phyloP scores from a whole-genome alignment of 257 asterid genomes.

The Mitragyna speciosa region DNA sequence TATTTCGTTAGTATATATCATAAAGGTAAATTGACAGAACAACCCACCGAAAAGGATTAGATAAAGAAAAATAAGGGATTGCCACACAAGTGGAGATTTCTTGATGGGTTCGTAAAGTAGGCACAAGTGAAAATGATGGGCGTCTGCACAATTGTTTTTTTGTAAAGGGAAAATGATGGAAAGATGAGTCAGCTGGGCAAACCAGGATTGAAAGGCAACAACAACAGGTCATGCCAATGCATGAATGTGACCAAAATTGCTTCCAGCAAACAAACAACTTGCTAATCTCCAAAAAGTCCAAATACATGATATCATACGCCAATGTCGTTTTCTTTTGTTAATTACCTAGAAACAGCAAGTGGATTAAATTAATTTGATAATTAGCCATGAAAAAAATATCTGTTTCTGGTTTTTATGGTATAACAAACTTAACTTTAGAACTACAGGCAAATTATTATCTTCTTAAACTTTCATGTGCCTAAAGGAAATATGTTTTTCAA shows the following conservation, averaged over 20 bases:
- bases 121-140: neutral
- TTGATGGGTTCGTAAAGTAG: neutral
- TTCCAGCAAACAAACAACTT: neutral
- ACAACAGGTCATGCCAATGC: neutral
- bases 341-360: neutral
- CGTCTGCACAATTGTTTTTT: too few species aligned
- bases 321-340: slow-evolving; percentile 7
- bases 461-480: too few species aligned
- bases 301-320: neutral
- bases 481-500: too few species aligned
- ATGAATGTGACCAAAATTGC: neutral
- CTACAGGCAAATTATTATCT: too few species aligned
- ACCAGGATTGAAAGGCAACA: neutral
- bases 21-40: too few species aligned
- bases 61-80: neutral
- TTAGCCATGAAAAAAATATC: neutral
- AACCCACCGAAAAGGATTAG: too few species aligned
- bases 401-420: too few species aligned
- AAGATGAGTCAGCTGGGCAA: neutral
- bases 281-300: neutral
- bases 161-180: neutral
- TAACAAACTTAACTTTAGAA: too few species aligned
- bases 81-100: neutral
- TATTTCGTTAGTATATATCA: neutral
- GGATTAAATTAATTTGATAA: neutral